Percentiles rank a stretch among this genome's conserved stretches.
Evolutionary conservation across 768 basidiomycete species (phyloP).

Genomic region (Mycena vitilis): DNA sequence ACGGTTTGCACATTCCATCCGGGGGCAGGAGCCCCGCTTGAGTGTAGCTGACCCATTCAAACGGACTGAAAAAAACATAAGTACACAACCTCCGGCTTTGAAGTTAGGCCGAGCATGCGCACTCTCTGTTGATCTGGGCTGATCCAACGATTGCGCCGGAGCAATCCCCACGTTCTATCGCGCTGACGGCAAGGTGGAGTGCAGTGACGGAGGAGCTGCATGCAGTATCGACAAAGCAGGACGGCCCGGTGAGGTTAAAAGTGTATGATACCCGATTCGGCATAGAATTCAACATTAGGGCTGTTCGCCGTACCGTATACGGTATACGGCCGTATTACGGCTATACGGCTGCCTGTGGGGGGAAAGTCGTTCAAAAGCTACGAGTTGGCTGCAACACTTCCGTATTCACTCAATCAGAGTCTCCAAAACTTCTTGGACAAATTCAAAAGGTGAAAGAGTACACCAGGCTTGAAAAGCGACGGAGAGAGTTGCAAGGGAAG

Average conservation of each 20-base stretch:
- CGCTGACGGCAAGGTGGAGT: slow-evolving; percentile 48
- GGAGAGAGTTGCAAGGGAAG: no score
- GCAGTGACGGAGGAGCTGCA: slow-evolving; percentile 52
- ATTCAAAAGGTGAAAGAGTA: no score
- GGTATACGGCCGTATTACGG: no score
- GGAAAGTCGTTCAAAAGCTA: no score
- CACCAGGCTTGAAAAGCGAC: no score
- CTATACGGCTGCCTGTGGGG: no score
- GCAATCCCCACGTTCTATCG: slow-evolving; percentile 43
- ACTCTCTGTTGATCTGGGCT: slow-evolving; percentile 38
- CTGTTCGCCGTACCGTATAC: no score
- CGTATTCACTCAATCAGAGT: no score
- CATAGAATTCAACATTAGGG: slow-evolving; percentile 33
- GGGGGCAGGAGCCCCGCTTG: neutral
- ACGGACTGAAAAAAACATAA: neutral
- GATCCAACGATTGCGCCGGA: slow-evolving; percentile 49
- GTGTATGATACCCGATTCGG: slow-evolving; percentile 47
- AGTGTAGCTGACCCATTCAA: neutral
- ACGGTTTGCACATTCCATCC: neutral
- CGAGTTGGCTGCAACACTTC: no score
- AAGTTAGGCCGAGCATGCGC: neutral
- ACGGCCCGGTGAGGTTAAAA: slow-evolving; percentile 45
- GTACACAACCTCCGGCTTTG: neutral
- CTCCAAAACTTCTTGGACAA: no score
- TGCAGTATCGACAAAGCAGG: slow-evolving; percentile 50